Evolutionary conservation across 2,329 filamentous ascomycete species (phyloP), one percentile per base, ranked within the genome.

Genomic region (Cladosporium halotolerans): DNA sequence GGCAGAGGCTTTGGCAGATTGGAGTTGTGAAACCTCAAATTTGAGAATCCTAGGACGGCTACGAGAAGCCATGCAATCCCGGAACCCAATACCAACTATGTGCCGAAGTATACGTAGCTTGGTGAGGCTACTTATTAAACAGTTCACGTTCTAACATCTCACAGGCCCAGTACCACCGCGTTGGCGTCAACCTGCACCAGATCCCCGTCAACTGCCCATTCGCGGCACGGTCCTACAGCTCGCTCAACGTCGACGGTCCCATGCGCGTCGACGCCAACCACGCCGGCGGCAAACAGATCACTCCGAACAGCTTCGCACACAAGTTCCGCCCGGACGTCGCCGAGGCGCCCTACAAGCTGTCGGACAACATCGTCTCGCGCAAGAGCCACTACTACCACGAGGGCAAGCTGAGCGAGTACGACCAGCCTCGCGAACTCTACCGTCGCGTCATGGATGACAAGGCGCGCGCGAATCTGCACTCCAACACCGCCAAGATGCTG

Each of bases 351-450:
- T 78, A 77, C 60, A 65, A 68, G 23, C 74, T 80, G 10, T 68
- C 68, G 23, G 76, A 80, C 63, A 75, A 73, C 54, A 66, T 79
- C 36, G 70, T 78, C 40, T 73, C 72, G 55, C 72, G 77, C 46
- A 78, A 79, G 68, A 75, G 73, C 57, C 76, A 80, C 60, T 79
- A 75, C 66, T 79, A 72, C 69, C 77, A 80, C 58, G 77, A 80
- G 60, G 78, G 76, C 16, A 76, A 76, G 63, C 69, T 69, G 59
- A 75, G 66, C 56, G 77, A 80, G 45, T 80, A 80, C 60, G 72
- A 74, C 19, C 78, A 81, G 61, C 71, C 76, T 3, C 70, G 68
- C 3, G 73, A 74, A 55, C 71, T 80, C 9, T 80, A 77, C 69
- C 61, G 57, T 16, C 63, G 69, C 9, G 77, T 78, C 52, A 79